Percentiles rank a stretch among this genome's conserved stretches.
phyloP scores from a whole-genome alignment of 805 yeast genomes.

The Candida montana region DNA sequence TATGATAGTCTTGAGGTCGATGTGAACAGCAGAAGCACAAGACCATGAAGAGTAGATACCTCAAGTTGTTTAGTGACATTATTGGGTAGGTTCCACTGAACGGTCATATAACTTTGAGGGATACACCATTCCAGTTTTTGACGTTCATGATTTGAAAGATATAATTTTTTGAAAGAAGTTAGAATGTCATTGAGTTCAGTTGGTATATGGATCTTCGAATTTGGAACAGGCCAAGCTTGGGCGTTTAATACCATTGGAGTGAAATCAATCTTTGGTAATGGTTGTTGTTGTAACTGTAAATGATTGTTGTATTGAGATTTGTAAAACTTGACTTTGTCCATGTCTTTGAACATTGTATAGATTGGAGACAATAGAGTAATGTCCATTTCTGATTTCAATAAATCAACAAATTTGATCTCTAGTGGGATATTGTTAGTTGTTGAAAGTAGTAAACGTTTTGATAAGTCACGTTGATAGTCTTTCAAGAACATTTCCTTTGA shows the following conservation, averaged over 20 bases:
- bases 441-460: conserved; percentile 16
- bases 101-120: conserved; percentile 18
- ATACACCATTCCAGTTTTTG: conserved; percentile 18
- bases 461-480: conserved; percentile 18
- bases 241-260: conserved; percentile 17
- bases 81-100: conserved; percentile 13
- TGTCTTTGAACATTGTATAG: conserved; percentile 19
- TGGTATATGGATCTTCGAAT: conserved; percentile 9
- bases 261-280: conserved; percentile 11
- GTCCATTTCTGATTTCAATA: conserved; percentile 15
- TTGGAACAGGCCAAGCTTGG: conserved; percentile 18
- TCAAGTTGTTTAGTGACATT: conserved; percentile 16
- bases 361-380: conserved; percentile 12
- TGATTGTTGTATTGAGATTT: background rate
- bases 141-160: conserved; percentile 8
- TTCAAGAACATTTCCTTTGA: conserved; percentile 19
- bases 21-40: conserved; percentile 16
- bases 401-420: conserved; percentile 11
- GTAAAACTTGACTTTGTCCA: conserved; percentile 4
- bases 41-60: conserved; percentile 17
- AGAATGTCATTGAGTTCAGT: conserved; percentile 5
- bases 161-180: conserved; percentile 11
- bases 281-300: background rate
- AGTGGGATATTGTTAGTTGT: conserved; percentile 6
- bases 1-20: conserved; percentile 12